These are phyloP conservation scores for Fusarium sp. DNA, from an alignment of 2,329 filamentous ascomycete species.

Conservation along the genomic window DNA sequence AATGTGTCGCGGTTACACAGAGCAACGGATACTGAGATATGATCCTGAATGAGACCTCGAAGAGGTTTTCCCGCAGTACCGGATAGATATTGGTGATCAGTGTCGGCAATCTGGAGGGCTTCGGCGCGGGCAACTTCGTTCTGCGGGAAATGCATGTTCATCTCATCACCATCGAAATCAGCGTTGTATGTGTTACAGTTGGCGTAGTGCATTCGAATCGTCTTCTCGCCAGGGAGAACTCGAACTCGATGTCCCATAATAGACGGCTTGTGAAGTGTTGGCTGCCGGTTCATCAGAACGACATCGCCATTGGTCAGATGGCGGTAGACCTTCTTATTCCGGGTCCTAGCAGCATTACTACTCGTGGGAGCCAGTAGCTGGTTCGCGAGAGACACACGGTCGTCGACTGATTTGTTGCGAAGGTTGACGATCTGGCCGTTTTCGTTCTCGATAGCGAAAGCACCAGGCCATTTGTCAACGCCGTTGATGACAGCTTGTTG, in stretches of 20 bases:
- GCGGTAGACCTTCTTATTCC: constrained; percentile 95
- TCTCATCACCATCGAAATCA: constrained; percentile 98
- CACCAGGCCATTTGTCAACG: constrained; percentile 91
- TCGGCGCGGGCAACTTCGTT: constrained; percentile 95
- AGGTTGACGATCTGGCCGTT: constrained; percentile 91
- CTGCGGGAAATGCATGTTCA: constrained; percentile 99
- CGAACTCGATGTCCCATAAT: constrained; percentile 98
- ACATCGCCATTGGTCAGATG: constrained; percentile 97
- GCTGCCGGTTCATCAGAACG: constrained; percentile 98
- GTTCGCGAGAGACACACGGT: constrained; percentile 89
- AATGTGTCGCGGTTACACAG: constrained; percentile 92
- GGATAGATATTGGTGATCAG: constrained; percentile 96
- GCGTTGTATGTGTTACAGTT: constrained; percentile 99
- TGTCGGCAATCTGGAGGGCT: constrained; percentile 92
- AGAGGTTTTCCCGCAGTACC: constrained; percentile 93
- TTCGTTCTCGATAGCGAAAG: constrained; percentile 94
- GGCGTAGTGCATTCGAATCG: constrained; percentile 98
- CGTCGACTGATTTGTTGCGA: constrained; percentile 85
- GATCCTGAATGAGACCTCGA: constrained; percentile 96
- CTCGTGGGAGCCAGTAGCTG: constrained; percentile 88
- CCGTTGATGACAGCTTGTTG: constrained; percentile 97
- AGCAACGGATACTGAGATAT: constrained; percentile 92
- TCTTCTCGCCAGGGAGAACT: constrained; percentile 93
- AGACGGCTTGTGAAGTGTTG: constrained; percentile 96
- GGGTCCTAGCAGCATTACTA: constrained; percentile 75